Conservation (phyloP, 2,329 filamentous ascomycete species). For the Huntiella abstrusa region DNA sequence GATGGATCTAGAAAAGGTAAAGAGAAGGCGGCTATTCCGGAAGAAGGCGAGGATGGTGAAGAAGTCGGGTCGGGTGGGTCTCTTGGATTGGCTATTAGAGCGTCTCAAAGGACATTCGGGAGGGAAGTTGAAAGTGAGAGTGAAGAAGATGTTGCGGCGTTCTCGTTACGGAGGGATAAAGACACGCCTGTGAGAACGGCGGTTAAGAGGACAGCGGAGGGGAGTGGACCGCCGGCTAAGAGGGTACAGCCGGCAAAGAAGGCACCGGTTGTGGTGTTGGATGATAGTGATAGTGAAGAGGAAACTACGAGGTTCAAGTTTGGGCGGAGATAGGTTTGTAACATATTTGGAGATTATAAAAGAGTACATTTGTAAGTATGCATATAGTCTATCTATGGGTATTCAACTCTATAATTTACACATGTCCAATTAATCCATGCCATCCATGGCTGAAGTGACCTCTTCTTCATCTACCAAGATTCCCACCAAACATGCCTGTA, state of each 20-base stretch:
- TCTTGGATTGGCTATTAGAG: not conserved
- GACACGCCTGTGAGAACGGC: not conserved
- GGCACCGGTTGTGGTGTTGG: conserved; percentile 16
- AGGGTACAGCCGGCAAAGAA: conserved; percentile 17
- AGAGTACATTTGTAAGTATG: not conserved
- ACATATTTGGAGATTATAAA: not conserved
- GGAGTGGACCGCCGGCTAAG: conserved; percentile 11
- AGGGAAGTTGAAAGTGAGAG: not conserved
- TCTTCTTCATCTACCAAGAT: conserved; percentile 38
- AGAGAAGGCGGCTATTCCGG: not conserved
- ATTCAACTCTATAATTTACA: not conserved
- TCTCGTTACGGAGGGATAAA: too few relatives aligned
- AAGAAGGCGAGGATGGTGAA: conserved; percentile 14
- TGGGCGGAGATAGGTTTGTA: conserved; percentile 22
- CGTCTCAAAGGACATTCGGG: not conserved
- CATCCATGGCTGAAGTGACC: conserved; percentile 33
- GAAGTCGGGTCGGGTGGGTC: not conserved
- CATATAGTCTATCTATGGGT: conserved; percentile 2
- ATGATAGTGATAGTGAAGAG: conserved; percentile 33
- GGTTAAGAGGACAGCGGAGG: not conserved
- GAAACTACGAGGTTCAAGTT: conserved; percentile 35
- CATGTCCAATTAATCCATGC: conserved; percentile 33
- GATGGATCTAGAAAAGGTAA: conserved; percentile 17
- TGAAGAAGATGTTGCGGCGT: too few relatives aligned
- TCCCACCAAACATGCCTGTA: conserved; percentile 42